phyloP scores from a whole-genome alignment of 2,329 filamentous ascomycete species.

The Rosellinia necatrix region DNA sequence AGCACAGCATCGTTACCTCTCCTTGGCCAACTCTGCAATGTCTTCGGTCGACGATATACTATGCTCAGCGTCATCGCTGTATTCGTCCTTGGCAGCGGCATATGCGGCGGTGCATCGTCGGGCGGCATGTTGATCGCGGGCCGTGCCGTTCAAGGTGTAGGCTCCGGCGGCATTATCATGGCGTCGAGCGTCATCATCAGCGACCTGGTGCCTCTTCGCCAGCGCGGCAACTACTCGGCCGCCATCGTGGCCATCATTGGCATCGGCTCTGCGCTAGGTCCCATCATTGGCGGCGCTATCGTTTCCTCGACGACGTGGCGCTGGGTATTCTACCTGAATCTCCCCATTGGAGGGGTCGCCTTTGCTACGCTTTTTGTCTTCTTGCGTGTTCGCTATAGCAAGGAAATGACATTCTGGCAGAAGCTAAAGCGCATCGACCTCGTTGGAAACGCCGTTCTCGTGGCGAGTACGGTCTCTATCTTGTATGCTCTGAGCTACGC shows the following conservation, averaged over 20 bases:
- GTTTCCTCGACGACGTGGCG: slow-evolving; percentile 5
- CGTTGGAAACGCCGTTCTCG: background rate
- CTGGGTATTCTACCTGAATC: slow-evolving; percentile 6
- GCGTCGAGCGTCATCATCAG: background rate
- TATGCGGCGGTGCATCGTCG: slow-evolving; percentile 14
- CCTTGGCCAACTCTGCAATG: slow-evolving; percentile 48
- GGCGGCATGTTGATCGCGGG: slow-evolving; percentile 9
- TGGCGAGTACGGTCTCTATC: background rate
- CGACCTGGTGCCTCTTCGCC: background rate
- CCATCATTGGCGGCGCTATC: slow-evolving; percentile 4
- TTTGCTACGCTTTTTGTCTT: background rate
- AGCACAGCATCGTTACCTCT: slow-evolving; percentile 30
- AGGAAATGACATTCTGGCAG: slow-evolving; percentile 1
- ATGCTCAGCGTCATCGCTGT: background rate
- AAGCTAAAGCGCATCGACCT: slow-evolving; percentile 11
- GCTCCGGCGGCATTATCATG: slow-evolving; percentile 6
- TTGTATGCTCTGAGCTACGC: background rate
- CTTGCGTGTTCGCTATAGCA: background rate
- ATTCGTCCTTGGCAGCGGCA: slow-evolving; percentile 10
- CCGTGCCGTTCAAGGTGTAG: slow-evolving; percentile 5
- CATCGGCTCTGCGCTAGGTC: background rate
- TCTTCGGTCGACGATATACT: slow-evolving; percentile 39
- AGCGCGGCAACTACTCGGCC: background rate
- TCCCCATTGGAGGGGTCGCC: background rate
- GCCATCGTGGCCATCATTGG: slow-evolving; percentile 1